These are phyloP conservation scores for Glycyrrhiza uralensis DNA, from an alignment of 306 rosid genomes.

Conservation along the genomic window DNA sequence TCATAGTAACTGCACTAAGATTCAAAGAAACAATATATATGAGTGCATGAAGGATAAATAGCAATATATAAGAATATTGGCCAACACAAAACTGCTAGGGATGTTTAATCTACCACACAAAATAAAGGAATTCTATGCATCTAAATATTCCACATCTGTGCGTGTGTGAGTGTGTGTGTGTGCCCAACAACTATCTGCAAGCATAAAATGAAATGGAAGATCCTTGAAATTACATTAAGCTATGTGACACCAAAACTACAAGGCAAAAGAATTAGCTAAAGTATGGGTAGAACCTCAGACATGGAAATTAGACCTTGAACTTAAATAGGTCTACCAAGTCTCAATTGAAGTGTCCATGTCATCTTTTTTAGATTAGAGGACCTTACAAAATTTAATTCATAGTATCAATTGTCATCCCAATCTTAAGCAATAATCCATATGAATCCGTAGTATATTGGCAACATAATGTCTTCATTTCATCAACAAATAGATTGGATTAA, in stretches of 20 bases:
- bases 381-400: conserved; percentile 12
- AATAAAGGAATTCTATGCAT: conserved; percentile 8
- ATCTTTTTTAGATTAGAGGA: background rate
- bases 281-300: background rate
- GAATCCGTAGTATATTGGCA: background rate
- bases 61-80: background rate
- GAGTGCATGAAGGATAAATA: conserved; percentile 24
- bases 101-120: background rate
- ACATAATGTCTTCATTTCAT: conserved; percentile 1
- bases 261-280: conserved; percentile 5
- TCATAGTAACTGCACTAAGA: conserved; percentile 79
- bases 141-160: background rate
- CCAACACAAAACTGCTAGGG: conserved; percentile 1
- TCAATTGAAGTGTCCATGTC: background rate
- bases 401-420: conserved; percentile 14
- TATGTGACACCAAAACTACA: background rate
- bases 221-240: conserved; percentile 20
- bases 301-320: conserved; percentile 12
- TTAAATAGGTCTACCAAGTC: conserved; percentile 7
- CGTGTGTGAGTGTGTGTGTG: background rate
- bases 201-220: background rate
- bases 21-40: conserved; percentile 28
- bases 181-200: background rate
- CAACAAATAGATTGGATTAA: conserved; percentile 9
- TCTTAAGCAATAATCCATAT: conserved; percentile 6